A percentile compares a stretch with the other conserved stretches of the same genome.
Evolutionary conservation across 495 filamentous ascomycete species (phyloP).

Genomic region (Neurospora sp.): DNA sequence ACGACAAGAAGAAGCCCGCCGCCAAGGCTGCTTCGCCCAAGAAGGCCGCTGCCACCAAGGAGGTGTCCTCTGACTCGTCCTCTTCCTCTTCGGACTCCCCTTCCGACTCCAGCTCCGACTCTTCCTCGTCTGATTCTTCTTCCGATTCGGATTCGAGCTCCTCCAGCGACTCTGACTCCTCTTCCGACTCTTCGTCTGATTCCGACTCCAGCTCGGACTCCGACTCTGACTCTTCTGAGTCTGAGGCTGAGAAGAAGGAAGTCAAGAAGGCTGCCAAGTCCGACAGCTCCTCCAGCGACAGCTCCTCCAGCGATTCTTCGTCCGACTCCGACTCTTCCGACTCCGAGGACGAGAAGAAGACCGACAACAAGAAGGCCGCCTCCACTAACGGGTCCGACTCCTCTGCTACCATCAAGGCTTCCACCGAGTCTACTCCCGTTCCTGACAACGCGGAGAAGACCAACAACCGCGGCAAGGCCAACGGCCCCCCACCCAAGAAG

Average conservation of each 20-base stretch:
- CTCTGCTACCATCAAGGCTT: slow-evolving; percentile 33
- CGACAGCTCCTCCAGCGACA: slow-evolving; percentile 21
- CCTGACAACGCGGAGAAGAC: slow-evolving; percentile 36
- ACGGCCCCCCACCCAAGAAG: slow-evolving; percentile 35
- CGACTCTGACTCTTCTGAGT: slow-evolving; percentile 20
- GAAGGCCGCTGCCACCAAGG: slow-evolving; percentile 17
- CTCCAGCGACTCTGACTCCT: slow-evolving; percentile 25
- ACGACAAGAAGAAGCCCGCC: slow-evolving; percentile 12
- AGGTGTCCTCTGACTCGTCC: slow-evolving; percentile 18
- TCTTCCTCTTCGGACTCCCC: slow-evolving; percentile 23
- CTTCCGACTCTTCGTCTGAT: slow-evolving; percentile 27
- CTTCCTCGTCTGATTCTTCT: slow-evolving; percentile 27
- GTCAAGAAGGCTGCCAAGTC: slow-evolving; percentile 14
- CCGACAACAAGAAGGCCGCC: slow-evolving; percentile 11
- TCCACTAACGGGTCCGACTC: slow-evolving; percentile 22
- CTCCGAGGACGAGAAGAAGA: slow-evolving; percentile 31
- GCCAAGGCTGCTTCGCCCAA: slow-evolving; percentile 15
- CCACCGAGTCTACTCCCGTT: slow-evolving; percentile 29
- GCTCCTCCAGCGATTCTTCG: slow-evolving; percentile 4
- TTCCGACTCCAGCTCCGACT: slow-evolving; percentile 28
- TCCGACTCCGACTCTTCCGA: slow-evolving; percentile 17
- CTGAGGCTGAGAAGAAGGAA: slow-evolving; percentile 12
- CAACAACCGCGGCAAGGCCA: slow-evolving; percentile 36
- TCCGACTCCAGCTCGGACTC: slow-evolving; percentile 36
- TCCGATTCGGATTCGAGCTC: slow-evolving; percentile 30